Conservation (phyloP, 2,329 filamentous ascomycete genomes). For the Colletotrichum sidae region DNA sequence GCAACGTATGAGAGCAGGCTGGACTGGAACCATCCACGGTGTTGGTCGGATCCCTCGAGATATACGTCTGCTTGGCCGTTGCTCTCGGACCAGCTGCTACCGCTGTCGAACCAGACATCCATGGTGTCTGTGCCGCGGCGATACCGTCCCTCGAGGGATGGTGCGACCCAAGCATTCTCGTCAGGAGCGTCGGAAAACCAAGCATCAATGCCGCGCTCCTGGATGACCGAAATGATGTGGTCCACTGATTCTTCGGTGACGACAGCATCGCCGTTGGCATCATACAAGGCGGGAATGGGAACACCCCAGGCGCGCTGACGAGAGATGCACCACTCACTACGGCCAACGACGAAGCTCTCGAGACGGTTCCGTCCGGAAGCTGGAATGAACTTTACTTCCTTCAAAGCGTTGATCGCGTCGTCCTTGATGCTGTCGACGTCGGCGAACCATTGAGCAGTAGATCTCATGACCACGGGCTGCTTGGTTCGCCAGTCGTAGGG, state of each 20-base stretch:
- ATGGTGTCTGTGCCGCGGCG: constrained; percentile 91
- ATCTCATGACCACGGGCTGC: constrained; percentile 87
- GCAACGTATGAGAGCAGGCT: constrained; percentile 90
- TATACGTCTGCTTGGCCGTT: constrained; percentile 81
- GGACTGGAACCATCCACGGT: constrained; percentile 98
- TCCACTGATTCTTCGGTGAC: constrained; percentile 82
- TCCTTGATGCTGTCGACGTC: constrained; percentile 87
- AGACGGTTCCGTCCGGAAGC: constrained; percentile 78
- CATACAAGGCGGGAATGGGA: constrained; percentile 91
- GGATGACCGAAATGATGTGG: constrained; percentile 85
- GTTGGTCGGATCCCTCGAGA: constrained; percentile 94
- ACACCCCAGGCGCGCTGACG: constrained; percentile 96
- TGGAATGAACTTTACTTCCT: constrained; percentile 82
- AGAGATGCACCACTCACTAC: constrained; percentile 98
- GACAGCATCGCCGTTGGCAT: constrained; percentile 77
- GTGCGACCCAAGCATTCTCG: constrained; percentile 82
- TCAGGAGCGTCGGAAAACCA: constrained; percentile 91
- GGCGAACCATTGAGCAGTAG: constrained; percentile 98
- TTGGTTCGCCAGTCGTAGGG: constrained; percentile 99
- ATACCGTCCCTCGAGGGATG: constrained; percentile 71
- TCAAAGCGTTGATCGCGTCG: constrained; percentile 76
- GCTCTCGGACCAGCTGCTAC: constrained; percentile 85
- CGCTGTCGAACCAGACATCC: constrained; percentile 99
- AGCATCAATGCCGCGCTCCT: constrained; percentile 83
- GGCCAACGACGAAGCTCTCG: constrained; percentile 85